Base-by-base conservation (phyloP, 2,329 filamentous ascomycete genomes). In the Huntiella decipiens region DNA sequence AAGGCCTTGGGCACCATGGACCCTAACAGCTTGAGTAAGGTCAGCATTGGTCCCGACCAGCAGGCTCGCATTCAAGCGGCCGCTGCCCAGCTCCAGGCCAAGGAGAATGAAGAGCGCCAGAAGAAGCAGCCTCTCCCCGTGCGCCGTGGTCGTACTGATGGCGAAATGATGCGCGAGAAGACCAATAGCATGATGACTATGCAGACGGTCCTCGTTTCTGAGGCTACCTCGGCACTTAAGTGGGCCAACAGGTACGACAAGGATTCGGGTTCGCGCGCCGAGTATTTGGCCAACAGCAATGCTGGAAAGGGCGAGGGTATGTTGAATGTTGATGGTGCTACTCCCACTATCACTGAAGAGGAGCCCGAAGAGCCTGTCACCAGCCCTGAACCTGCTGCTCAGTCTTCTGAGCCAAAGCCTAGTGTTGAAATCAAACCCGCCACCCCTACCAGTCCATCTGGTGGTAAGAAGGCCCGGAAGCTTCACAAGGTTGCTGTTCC, bases 161-260 rank as follows among this genome's bases (percentile, higher is more conserved):
- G 59, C 54, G 74, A 66, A 53, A 60, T 61, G 60, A 72, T 62
- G 66, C 74, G 60, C 51, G 71, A 65, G 47, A 94, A 92, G 70
- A 95, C 86, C 3, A 87, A 79, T 60, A 98, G 91, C 53, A 74
- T 93, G 47, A 71, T 95, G 56, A 94, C 86, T 3, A 66, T 96
- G 40, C 87, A 94, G 57, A 82, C 86, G 1, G 73, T 77, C 45
- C 80, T 96, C 51, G 70, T 87, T 56, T 85, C 71, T 45, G 91
- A 94, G 59, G 88, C 87, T 13, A 91, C 82, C 6, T 82, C 86
- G 17, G 91, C 91, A 1, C 80, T 98, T 78, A 93, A 94, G 61
- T 98, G 91, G 91, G 85, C 88, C 31, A 88, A 71, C 60, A 86
- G 86, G 55, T 96, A 95, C 58, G 91, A 96, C 62, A 92, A 91